Evolutionary conservation across 2,329 filamentous ascomycete species (phyloP), one percentile per base, ranked within the genome.

Genomic region (Claviceps sp.): DNA sequence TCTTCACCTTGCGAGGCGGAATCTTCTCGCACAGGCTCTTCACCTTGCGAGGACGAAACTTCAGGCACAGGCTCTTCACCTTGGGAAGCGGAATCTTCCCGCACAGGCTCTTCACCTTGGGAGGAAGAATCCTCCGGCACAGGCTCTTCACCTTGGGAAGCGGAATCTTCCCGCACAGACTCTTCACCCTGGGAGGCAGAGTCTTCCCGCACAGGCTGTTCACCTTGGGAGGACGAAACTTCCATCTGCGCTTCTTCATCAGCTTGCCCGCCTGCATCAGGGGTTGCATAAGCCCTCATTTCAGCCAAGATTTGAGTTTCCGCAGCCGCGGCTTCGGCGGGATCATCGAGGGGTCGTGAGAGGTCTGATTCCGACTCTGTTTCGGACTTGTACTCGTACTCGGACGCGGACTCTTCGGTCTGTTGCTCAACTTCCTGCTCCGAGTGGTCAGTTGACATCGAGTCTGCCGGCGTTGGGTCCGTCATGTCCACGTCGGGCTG

Each of bases 241-340:
- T 44, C 44, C 13, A n/a, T 24, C 41, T 30, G 14, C 7, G 5
- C 18, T 34, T 14, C 43, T 34, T 40, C 41, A 22, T 13, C 20
- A 16, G 16, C 50, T 47, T 53, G 50, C 42, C 50, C 53, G 8
- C 48, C 37, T n/a, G 44, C 48, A 20, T 56, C 54, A 47, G 30
- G 47, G 26, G 40, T 45, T 26, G 50, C 51, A 38, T 45, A 53
- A 20, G 55, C 56, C 42, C 55, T 43, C 37, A 48, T 47, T 26
- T 63, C 60, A 11, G 48, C 49, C 49, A 59, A 55, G 13, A 61
- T 60, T 43, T 61, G 60, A 44, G 60, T 50, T 50, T 59, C 57
- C 9, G 55, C 60, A 11, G 59, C 51, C 1, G 34, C 44, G 26
- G 44, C 37, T 16, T 44, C 52, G 24, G 52, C 38, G 30, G 41